A percentile compares a stretch with the other conserved stretches of the same genome.
phyloP scores from a whole-genome alignment of 2,329 filamentous ascomycete genomes.

The Plectosphaerella plurivora region DNA sequence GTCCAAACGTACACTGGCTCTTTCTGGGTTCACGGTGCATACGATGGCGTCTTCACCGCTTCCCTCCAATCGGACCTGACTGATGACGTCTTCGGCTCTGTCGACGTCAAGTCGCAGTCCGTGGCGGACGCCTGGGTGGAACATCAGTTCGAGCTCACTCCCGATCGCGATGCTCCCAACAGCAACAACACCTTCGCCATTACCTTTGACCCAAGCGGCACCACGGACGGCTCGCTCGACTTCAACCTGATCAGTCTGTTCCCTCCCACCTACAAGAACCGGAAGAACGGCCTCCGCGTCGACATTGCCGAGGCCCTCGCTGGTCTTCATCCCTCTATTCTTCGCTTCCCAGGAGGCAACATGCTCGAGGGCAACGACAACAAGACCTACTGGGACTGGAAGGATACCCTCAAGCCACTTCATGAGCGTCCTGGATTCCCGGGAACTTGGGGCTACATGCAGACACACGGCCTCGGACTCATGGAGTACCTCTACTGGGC shows the following conservation, averaged over 20 bases:
- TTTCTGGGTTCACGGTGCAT: slow-evolving; percentile 48
- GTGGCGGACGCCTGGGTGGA: slow-evolving; percentile 43
- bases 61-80: slow-evolving; percentile 40
- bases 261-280: slow-evolving; percentile 54
- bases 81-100: slow-evolving; percentile 37
- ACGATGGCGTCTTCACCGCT: slow-evolving; percentile 41
- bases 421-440: slow-evolving; percentile 50
- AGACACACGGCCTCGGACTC: slow-evolving; percentile 58
- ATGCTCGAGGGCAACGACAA: slow-evolving; percentile 48
- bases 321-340: slow-evolving; percentile 47
- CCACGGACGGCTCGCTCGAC: slow-evolving; percentile 38
- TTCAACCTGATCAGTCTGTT: slow-evolving; percentile 58
- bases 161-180: slow-evolving; percentile 40
- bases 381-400: slow-evolving; percentile 44
- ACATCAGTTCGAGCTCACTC: slow-evolving; percentile 40
- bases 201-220: slow-evolving; percentile 43
- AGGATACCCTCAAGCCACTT: slow-evolving; percentile 49
- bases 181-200: slow-evolving; percentile 53
- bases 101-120: slow-evolving; percentile 40
- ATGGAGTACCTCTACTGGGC: slow-evolving; percentile 60
- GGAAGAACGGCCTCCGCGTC: slow-evolving; percentile 51
- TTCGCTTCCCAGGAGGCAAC: slow-evolving; percentile 63
- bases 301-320: slow-evolving; percentile 51
- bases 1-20: slow-evolving; percentile 42
- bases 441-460: slow-evolving; percentile 53